phyloP scores from a whole-genome alignment of 2,329 filamentous ascomycete genomes.

The Malbranchea zuffiana region DNA sequence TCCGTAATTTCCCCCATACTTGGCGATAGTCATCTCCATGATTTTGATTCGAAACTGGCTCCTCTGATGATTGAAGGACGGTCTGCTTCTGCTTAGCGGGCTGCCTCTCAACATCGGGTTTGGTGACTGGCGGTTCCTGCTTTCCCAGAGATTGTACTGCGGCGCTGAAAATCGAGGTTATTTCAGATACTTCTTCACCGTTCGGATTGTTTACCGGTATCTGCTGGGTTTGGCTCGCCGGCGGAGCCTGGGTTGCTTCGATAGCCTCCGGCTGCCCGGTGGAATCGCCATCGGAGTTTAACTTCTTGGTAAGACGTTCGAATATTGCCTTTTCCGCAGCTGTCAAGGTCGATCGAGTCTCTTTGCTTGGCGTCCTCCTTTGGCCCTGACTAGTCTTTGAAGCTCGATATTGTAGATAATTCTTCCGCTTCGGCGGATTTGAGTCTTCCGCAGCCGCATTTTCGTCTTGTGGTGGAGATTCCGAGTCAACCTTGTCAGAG shows the following conservation, averaged over 20 bases:
- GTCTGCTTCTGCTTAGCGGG: neutral
- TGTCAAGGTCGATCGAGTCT: constrained; percentile 8
- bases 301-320: constrained; percentile 3
- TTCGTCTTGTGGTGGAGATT: no score
- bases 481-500: no score
- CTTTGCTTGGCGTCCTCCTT: no score
- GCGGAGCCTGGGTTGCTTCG: neutral
- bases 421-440: no score
- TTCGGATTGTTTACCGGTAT: neutral
- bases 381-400: no score
- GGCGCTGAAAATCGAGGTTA: constrained; percentile 10
- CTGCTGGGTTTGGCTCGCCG: constrained; percentile 1
- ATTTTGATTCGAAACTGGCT: neutral
- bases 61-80: neutral
- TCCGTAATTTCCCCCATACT: constrained; percentile 5
- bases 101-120: neutral
- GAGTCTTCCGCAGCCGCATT: no score
- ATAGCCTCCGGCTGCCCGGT: neutral
- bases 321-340: constrained; percentile 8
- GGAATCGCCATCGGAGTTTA: neutral
- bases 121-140: neutral
- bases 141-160: constrained; percentile 5
- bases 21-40: neutral
- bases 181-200: constrained; percentile 3
- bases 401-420: no score